Percentiles rank a stretch among this genome's conserved stretches.
phyloP scores from a whole-genome alignment of 2,329 filamentous ascomycete species.

The Fusarium sp. region DNA sequence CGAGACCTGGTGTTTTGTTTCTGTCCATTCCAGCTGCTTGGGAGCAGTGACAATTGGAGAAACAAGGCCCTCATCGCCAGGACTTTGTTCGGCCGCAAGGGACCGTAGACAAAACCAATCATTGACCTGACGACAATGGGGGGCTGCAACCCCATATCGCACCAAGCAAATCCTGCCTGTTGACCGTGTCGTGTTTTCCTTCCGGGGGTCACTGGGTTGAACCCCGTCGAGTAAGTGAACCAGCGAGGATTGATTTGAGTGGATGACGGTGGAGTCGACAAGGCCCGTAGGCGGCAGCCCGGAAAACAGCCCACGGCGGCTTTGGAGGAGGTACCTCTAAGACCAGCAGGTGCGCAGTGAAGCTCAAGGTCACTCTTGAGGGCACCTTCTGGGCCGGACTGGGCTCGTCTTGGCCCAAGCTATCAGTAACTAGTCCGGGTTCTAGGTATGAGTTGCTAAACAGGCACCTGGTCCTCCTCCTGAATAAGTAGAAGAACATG shows the following conservation, averaged over 20 bases:
- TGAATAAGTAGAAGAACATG: constrained; percentile 2
- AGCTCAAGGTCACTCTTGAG: constrained; percentile 30
- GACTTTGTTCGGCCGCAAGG: constrained; percentile 5
- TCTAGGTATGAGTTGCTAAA: constrained; percentile 30
- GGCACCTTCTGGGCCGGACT: constrained; percentile 17
- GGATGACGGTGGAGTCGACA: constrained; percentile 27
- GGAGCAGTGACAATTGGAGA: constrained; percentile 9
- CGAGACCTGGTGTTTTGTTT: constrained; percentile 26
- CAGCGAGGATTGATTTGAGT: constrained; percentile 26
- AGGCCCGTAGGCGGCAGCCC: constrained; percentile 22
- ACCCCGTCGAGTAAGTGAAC: constrained; percentile 14
- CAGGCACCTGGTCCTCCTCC: constrained; percentile 20
- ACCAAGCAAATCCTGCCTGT: constrained; percentile 6
- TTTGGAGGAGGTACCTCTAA: constrained; percentile 18
- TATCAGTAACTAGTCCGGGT: constrained; percentile 33
- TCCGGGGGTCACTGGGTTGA: not conserved
- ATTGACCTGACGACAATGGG: not conserved
- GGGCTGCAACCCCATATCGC: constrained; percentile 2
- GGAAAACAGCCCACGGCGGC: constrained; percentile 35
- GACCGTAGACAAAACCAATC: not conserved
- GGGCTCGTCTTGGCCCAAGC: constrained; percentile 31
- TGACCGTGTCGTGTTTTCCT: not conserved
- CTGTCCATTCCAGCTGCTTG: constrained; percentile 21
- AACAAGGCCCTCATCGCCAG: constrained; percentile 11
- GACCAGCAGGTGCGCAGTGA: constrained; percentile 24